A percentile compares a stretch with the other conserved stretches of the same genome.
phyloP scores from a whole-genome alignment of 768 basidiomycete species.

The Paxillus involutus region DNA sequence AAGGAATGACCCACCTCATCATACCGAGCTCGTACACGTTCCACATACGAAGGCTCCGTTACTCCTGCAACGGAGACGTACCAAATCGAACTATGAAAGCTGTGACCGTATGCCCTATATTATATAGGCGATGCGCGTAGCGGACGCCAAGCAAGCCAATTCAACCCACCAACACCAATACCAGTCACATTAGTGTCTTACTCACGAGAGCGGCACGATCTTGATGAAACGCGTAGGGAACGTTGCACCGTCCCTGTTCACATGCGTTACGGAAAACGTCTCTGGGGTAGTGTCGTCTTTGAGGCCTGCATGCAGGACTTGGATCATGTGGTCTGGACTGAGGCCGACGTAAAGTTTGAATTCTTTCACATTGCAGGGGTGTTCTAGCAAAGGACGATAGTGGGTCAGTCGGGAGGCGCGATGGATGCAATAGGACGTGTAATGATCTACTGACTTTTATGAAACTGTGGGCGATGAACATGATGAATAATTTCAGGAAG shows the following conservation, averaged over 20 bases:
- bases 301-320: constrained; percentile 61
- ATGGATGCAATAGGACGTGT: background rate
- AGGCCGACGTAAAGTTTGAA: constrained; percentile 72
- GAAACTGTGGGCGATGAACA: constrained; percentile 12
- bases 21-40: constrained; percentile 49
- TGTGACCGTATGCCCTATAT: constrained; percentile 64
- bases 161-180: background rate
- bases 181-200: constrained; percentile 2
- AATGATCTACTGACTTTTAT: constrained; percentile 23
- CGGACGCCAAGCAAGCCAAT: background rate
- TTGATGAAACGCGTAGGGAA: constrained; percentile 73
- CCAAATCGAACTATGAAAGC: constrained; percentile 83
- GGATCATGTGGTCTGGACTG: constrained; percentile 63
- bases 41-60: constrained; percentile 54
- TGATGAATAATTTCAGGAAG: background rate
- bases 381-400: constrained; percentile 43
- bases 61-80: constrained; percentile 64
- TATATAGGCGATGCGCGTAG: background rate
- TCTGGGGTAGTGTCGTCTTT: constrained; percentile 68
- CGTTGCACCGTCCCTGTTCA: constrained; percentile 53
- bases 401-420: constrained; percentile 1
- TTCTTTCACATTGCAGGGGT: constrained; percentile 86
- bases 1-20: constrained; percentile 53
- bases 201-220: constrained; percentile 74
- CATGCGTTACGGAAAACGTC: constrained; percentile 57